phyloP scores from a whole-genome alignment of 768 basidiomycete genomes.

The Boletus rubropictus region DNA sequence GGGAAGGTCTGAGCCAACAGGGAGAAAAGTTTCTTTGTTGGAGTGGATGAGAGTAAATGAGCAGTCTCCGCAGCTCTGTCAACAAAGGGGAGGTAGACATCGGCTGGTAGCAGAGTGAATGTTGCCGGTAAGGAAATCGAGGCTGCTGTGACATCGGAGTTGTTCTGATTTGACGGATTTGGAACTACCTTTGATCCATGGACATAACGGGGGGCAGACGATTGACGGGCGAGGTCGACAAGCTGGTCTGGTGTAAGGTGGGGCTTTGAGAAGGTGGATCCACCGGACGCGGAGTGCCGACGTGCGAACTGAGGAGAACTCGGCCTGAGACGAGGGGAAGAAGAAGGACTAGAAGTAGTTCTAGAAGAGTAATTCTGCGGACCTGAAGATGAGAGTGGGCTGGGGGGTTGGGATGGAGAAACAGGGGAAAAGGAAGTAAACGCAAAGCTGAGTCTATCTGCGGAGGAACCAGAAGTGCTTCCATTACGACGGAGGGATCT shows the following conservation, averaged over 20 bases:
- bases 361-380: constrained; percentile 30
- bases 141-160: not conserved
- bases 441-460: constrained; percentile 54
- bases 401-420: constrained; percentile 17
- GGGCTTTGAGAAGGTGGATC: constrained; percentile 38
- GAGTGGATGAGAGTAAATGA: constrained; percentile 57
- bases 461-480: constrained; percentile 24
- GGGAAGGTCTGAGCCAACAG: constrained; percentile 70
- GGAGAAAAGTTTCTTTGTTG: constrained; percentile 65
- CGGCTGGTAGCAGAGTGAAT: constrained; percentile 70
- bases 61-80: constrained; percentile 75
- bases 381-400: constrained; percentile 21
- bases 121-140: constrained; percentile 41
- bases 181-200: not conserved
- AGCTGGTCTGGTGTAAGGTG: constrained; percentile 69
- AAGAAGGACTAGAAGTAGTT: constrained; percentile 29
- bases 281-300: constrained; percentile 29
- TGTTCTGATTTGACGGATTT: constrained; percentile 3
- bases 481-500: constrained; percentile 31
- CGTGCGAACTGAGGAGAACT: constrained; percentile 39
- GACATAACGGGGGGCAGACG: constrained; percentile 39
- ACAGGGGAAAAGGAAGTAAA: constrained; percentile 52
- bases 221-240: constrained; percentile 62
- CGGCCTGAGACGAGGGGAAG: constrained; percentile 44
- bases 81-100: constrained; percentile 81